Evolutionary conservation across 305 asterid genomes (phyloP), one percentile per base, ranked within the genome.

Genomic region (Stenogyne calaminthoides): DNA sequence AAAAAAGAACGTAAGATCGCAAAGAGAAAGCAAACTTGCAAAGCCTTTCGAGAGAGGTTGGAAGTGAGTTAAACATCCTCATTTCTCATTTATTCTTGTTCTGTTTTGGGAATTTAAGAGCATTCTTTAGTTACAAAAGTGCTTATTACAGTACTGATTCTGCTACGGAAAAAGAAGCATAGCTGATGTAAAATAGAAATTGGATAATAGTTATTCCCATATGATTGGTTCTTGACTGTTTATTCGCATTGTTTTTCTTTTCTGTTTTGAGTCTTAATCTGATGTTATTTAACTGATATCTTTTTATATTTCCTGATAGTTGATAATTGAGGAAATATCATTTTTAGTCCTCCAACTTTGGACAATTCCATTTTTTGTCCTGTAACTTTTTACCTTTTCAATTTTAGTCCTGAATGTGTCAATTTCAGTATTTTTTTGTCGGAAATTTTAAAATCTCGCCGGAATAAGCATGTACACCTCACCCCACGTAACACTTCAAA

Each of bases 1-100:
- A 84, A 89, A 77, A 93, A 89, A 76, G 85, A 88, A 70, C 91
- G 95, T 63, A 89, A 84, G 80, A 88, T 89, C 57, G 67, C 85
- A 58, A 93, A 82, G 72, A 91, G 88, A 82, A 86, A 78, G 81
- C 88, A 84, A 74, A 84, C 82, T 27, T 89, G 82, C 84, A 83
- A 89, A 70, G 91, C 86, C 54, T 88, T 88, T 75, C 78, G 79
- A 60, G 96, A 84, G 67, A 91, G 91, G 73, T 59, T 93, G 78
- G 87, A 83, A 71, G 97, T 94, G 84, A 86, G 96, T 83, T 63
- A 64, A 54, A 63, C 47, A 49, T 65, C 74, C 73, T 76, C 64
- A 68, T 64, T 64, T 66, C 11, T 74, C 70, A 25, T 73, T 51
- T 25, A 25, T 25, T 25, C 20, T 72, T 74, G 51, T 34, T 74